Conservation (phyloP, 78 protist genomes). For the Trichosphaerium sp. region DNA sequence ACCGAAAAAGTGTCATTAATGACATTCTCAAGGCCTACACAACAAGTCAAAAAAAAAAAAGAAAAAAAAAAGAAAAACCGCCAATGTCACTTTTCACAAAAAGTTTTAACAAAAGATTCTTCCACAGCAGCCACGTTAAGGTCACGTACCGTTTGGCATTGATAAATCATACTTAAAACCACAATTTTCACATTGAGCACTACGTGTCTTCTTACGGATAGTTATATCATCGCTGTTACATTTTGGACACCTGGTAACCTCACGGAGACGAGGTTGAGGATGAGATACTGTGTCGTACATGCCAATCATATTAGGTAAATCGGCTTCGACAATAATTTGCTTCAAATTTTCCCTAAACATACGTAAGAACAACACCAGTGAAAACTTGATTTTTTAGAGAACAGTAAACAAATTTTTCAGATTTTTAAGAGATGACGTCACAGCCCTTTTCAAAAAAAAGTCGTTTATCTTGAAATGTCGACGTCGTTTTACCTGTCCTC, state of each 20-base stretch:
- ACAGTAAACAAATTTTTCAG: background rate
- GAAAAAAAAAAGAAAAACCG: background rate
- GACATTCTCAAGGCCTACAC: too few species aligned
- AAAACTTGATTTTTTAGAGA: background rate
- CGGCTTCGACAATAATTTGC: too few species aligned
- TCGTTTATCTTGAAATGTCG: too few species aligned
- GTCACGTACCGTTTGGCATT: background rate
- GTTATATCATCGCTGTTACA: background rate
- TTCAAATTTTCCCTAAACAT: too few species aligned
- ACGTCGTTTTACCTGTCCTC: background rate
- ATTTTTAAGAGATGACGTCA: background rate
- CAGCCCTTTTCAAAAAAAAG: too few species aligned
- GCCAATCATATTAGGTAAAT: too few species aligned
- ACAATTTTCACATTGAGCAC: background rate
- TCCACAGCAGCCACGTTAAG: too few species aligned
- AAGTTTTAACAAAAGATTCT: too few species aligned
- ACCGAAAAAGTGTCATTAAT: background rate
- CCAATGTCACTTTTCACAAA: background rate
- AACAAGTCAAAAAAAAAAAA: too few species aligned
- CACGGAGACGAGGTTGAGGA: background rate
- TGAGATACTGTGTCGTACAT: background rate
- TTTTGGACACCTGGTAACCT: background rate
- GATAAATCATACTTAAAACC: background rate
- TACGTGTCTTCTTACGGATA: background rate
- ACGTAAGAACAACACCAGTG: background rate